Base-by-base conservation (phyloP, 2,329 filamentous ascomycete species). In the Seiridium cupressi region DNA sequence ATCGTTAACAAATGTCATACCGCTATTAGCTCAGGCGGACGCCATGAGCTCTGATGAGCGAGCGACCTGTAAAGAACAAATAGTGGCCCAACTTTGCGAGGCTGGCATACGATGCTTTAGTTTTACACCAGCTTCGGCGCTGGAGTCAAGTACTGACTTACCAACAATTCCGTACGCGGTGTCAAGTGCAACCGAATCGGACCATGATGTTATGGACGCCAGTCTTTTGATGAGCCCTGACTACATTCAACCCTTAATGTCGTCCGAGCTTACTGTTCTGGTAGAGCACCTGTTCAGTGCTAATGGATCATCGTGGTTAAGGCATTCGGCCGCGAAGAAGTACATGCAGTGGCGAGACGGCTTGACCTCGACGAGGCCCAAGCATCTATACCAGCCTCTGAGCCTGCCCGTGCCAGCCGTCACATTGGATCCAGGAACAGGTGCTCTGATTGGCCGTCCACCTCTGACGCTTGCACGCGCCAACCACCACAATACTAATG, bases 161-260 rank as follows among this genome's bases (percentile, higher is more conserved):
- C 68, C 74, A 1, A 72, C 73, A 10, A 77, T 78, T 61, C 86
- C 89, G 3, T 96, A 91, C 70, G 87, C 91, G 0, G 83, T 97
- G 26, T 97, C 94, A 1, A 95, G 90, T 26, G 84, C 85, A 10
- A 80, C 85, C 32, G 85, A 84, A 1, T 84, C 85, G 31, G 92
- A 97, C 68, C 78, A 87, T 62, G 92, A 97, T 44, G 87, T 84
- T 48, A 96, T 98, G 89, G 94, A 98, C 72, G 94, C 93, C 18
- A 97, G 92, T 68, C 80, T 96, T 0, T 82, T 98, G 18, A 98
- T 98, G 94, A 93, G 89, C 59, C 89, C 93, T 1, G 91, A 95
- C 68, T 98, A 97, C 70, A 80, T 95, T 11, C 89, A 92, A 62
- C 94, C 94, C 1, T 80, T 97, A 4, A 76, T 91, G 3, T 76